These are phyloP conservation scores for Blastobotrys americana DNA, from an alignment of 805 yeast species.

Conservation along the genomic window DNA sequence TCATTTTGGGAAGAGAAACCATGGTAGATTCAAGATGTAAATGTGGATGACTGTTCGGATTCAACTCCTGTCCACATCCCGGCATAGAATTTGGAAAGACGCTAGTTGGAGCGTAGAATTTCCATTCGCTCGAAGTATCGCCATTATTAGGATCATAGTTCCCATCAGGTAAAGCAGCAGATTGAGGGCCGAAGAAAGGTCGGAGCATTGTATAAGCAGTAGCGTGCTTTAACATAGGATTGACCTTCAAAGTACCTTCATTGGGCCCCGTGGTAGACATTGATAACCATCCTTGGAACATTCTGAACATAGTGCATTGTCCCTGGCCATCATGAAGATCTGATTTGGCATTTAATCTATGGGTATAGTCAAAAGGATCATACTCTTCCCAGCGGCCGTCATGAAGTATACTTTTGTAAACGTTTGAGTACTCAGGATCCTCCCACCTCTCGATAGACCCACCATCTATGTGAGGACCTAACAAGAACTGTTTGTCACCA, in stretches of 20 bases:
- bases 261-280: slow-evolving; percentile 32
- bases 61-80: slow-evolving; percentile 33
- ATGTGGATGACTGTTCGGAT: slow-evolving; percentile 32
- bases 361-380: slow-evolving; percentile 35
- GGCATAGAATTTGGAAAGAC: slow-evolving; percentile 37
- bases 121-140: slow-evolving; percentile 12
- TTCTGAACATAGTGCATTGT: slow-evolving; percentile 35
- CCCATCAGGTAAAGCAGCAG: slow-evolving; percentile 13
- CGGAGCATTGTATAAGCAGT: slow-evolving; percentile 36
- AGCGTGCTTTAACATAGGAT: slow-evolving; percentile 33
- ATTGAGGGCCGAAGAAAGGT: slow-evolving; percentile 34
- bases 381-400: slow-evolving; percentile 37
- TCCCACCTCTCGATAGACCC: slow-evolving; percentile 43
- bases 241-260: slow-evolving; percentile 37
- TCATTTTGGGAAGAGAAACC: slow-evolving; percentile 34
- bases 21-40: slow-evolving; percentile 30
- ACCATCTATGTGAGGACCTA: slow-evolving; percentile 39
- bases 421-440: slow-evolving; percentile 34
- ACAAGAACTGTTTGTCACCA: slow-evolving; percentile 29
- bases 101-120: slow-evolving; percentile 29
- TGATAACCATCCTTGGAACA: slow-evolving; percentile 42
- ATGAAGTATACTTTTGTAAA: slow-evolving; percentile 34
- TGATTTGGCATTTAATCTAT: slow-evolving; percentile 31
- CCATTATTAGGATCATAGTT: slow-evolving; percentile 7
- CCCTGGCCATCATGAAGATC: slow-evolving; percentile 30